These are phyloP conservation scores for Wickerhamomyces mucosus DNA, from an alignment of 805 yeast species.

Conservation along the genomic window DNA sequence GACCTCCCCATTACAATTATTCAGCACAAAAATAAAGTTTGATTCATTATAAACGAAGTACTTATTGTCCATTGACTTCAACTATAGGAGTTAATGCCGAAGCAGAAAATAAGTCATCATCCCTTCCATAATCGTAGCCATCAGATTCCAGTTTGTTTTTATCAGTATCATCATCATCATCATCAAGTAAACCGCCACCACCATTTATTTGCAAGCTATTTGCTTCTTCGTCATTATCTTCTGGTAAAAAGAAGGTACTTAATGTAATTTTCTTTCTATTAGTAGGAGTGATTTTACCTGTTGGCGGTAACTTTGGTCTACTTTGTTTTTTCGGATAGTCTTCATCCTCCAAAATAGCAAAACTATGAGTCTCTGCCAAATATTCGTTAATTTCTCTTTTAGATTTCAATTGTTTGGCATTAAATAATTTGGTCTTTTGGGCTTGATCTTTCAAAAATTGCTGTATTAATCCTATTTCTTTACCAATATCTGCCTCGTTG, in stretches of 20 bases:
- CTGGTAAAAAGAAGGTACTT: slow-evolving; percentile 44
- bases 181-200: no score
- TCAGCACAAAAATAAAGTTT: no score
- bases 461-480: slow-evolving; percentile 47
- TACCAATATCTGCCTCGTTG: slow-evolving; percentile 37
- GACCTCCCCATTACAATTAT: no score
- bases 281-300: slow-evolving; percentile 66
- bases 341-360: slow-evolving; percentile 70
- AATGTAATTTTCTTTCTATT: slow-evolving; percentile 51
- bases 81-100: no score
- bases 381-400: slow-evolving; percentile 22
- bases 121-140: no score
- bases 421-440: slow-evolving; percentile 31
- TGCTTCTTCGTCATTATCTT: slow-evolving; percentile 15
- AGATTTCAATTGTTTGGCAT: slow-evolving; percentile 27
- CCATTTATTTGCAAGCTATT: no score
- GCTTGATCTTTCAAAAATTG: slow-evolving; percentile 40
- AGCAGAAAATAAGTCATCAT: no score
- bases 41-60: no score
- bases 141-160: no score
- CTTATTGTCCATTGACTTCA: no score
- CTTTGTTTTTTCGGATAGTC: slow-evolving; percentile 74
- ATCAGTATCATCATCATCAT: no score
- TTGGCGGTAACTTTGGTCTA: slow-evolving; percentile 75
- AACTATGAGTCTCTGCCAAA: slow-evolving; percentile 24